Base-by-base conservation (phyloP, 768 basidiomycete genomes). In the Calocybe cyanea region DNA sequence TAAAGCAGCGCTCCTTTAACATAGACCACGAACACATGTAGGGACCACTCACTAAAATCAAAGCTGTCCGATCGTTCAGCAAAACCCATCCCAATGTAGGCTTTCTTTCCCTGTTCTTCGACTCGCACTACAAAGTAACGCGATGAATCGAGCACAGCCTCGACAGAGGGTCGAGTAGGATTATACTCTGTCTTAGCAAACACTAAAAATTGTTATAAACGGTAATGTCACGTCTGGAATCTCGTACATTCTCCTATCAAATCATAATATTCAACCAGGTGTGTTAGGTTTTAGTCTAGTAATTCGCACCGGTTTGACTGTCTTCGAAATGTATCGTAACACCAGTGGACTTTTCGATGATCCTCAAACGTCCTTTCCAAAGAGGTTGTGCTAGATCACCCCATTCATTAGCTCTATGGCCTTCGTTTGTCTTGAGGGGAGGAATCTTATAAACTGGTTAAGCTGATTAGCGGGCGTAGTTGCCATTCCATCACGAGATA, bases 31-130 rank as follows among this genome's bases (percentile, higher is more conserved):
- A 20, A 31, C 35, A 41, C 31, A 43, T 34, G 19, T 19, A n/a
- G 13, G 38, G n/a, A 15, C 14, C 6, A 65, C 90, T 65, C 54
- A 93, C 92, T 91, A 68, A 92, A 92, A 63, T 92, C 92, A 63
- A 93, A 93, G 52, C 89, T 87, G 55, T 92, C 91, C 7, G 88
- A 76, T 18, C 92, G 77, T 60, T 94, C 92, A 17, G 78, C 77
- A 62, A 93, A 97, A 13, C 93, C 93, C 77, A 96, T 85, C 4
- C 93, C 93, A 46, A 97, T 91, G 58, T 91, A 93, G 1, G 94
- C 93, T 61, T 89, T 87, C 63, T 78, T 83, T 17, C 91, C 91
- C 13, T 71, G 73, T 55, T 94, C 92, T 62, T 96, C 93, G 2
- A 96, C 87, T 43, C 91, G 77, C 33, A 96, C 72, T 13, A 95